Percentiles rank a stretch among this genome's conserved stretches.
These are phyloP conservation scores for Pachysandra terminalis DNA, from an alignment of 164 flowering plant genomes.

Conservation along the genomic window DNA sequence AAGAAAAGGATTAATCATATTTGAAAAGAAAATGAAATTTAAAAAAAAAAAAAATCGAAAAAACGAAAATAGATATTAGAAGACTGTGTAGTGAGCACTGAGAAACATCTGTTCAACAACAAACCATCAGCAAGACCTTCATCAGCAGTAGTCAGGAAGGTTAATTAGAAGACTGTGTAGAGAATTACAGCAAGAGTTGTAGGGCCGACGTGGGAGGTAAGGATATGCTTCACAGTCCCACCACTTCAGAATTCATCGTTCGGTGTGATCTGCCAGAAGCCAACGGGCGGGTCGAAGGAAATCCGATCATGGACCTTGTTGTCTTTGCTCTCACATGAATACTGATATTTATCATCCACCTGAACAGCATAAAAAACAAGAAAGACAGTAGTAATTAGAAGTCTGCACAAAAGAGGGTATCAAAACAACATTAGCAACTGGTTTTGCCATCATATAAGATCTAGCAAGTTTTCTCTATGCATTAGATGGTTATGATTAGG, in stretches of 20 bases:
- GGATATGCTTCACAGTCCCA: constrained; percentile 84
- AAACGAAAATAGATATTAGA: too few relatives aligned
- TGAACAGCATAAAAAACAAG: constrained; percentile 16
- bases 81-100: constrained; percentile 79
- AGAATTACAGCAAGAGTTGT: constrained; percentile 41
- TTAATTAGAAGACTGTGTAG: background rate
- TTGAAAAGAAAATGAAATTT: too few relatives aligned
- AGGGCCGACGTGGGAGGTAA: constrained; percentile 78
- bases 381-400: too few relatives aligned
- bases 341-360: constrained; percentile 98
- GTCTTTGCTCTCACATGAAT: constrained; percentile 68
- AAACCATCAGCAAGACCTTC: background rate
- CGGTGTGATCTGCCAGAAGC: constrained; percentile 91
- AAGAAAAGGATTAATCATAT: too few relatives aligned
- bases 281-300: constrained; percentile 46
- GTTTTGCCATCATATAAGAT: too few relatives aligned
- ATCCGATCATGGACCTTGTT: constrained; percentile 86
- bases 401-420: too few relatives aligned
- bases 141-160: background rate
- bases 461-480: too few relatives aligned
- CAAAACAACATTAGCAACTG: too few relatives aligned
- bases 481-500: too few relatives aligned
- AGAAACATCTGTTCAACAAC: constrained; percentile 54
- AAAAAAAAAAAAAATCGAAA: constrained; percentile 46
- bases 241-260: constrained; percentile 80